Evolutionary conservation across 2,329 filamentous ascomycete genomes (phyloP).

Genomic region (Tricladium varicosporioides): DNA sequence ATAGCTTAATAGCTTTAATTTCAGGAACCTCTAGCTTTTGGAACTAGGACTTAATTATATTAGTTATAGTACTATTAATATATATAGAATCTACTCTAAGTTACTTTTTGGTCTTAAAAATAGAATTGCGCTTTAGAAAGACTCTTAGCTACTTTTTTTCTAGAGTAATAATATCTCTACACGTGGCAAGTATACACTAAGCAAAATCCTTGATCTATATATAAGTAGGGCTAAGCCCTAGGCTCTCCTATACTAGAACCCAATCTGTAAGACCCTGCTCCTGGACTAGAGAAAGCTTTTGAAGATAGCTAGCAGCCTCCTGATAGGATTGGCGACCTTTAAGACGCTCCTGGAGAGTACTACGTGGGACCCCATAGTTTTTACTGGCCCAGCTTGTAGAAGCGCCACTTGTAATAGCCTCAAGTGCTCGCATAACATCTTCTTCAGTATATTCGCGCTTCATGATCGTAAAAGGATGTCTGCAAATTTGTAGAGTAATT

Average conservation of each 20-base stretch:
- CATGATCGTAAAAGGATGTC: background rate
- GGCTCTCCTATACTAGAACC: background rate
- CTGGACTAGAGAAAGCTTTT: conserved; percentile 1
- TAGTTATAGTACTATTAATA: conserved; percentile 1
- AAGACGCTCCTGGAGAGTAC: background rate
- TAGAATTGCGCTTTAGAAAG: conserved; percentile 5
- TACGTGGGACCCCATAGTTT: conserved; percentile 1
- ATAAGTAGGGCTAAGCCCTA: conserved; percentile 4
- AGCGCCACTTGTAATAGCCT: background rate
- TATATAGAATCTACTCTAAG: conserved; percentile 1
- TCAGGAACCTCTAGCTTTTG: background rate
- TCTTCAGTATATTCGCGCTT: conserved; percentile 8
- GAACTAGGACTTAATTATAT: conserved; percentile 5
- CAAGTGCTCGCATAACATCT: conserved; percentile 3
- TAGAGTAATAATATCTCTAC: background rate
- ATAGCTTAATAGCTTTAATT: background rate
- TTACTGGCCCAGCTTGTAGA: background rate
- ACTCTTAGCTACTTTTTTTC: background rate
- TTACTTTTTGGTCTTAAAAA: conserved; percentile 6
- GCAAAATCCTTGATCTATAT: conserved; percentile 3
- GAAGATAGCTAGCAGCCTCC: background rate
- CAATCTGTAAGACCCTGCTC: background rate
- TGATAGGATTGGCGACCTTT: background rate
- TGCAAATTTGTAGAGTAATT: conserved; percentile 1
- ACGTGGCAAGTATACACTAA: background rate